These are phyloP conservation scores for Russula sp. DNA, from an alignment of 768 basidiomycete genomes.

Conservation along the genomic window DNA sequence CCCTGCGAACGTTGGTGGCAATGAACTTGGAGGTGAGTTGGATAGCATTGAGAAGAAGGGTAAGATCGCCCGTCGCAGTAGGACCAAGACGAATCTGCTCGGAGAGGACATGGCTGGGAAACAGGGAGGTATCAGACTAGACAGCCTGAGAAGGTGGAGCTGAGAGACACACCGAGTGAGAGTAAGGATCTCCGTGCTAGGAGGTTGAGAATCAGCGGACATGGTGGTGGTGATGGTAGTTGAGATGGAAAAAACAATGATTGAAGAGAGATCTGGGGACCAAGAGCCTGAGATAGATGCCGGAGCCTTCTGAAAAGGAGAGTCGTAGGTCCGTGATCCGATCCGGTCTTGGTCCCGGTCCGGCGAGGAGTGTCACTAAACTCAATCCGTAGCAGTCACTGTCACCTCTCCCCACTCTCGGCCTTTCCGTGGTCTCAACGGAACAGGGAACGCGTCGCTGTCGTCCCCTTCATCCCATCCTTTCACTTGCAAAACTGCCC, in stretches of 20 bases:
- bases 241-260: conserved; percentile 8
- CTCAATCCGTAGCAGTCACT: conserved; percentile 18
- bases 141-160: conserved; percentile 8
- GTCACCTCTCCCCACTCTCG: conserved; percentile 52
- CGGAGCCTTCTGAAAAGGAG: conserved; percentile 8
- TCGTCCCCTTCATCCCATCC: conserved; percentile 49
- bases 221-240: conserved; percentile 20
- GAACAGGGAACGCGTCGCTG: conserved; percentile 61
- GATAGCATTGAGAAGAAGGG: conserved; percentile 90
- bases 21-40: conserved; percentile 97
- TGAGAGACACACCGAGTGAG: conserved; percentile 66
- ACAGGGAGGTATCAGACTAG: not conserved
- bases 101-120: conserved; percentile 71
- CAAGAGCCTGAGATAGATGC: conserved; percentile 3
- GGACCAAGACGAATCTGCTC: conserved; percentile 81
- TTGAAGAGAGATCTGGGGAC: conserved; percentile 15
- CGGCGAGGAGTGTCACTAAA: too few species aligned
- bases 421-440: conserved; percentile 62
- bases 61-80: conserved; percentile 87
- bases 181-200: conserved; percentile 85
- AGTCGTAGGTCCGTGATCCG: conserved; percentile 1
- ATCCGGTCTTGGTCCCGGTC: not conserved
- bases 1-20: conserved; percentile 95
- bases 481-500: not conserved
- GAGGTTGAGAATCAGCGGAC: conserved; percentile 52